Evolutionary conservation across 192 early-diverging fungal genomes (phyloP).

Genomic region (Umbelopsis sp.): DNA sequence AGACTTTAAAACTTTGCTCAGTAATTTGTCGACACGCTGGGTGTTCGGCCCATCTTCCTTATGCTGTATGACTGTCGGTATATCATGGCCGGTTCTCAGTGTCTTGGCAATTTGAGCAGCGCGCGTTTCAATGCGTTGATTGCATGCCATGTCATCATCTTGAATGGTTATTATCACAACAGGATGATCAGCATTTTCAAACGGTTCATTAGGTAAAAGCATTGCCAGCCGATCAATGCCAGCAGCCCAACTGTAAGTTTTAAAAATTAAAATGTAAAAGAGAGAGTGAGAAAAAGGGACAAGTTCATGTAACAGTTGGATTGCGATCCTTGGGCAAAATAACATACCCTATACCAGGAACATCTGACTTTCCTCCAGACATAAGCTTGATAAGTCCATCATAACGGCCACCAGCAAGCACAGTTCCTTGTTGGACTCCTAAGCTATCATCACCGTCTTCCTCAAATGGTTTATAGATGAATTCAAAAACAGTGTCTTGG

Average conservation of each 20-base stretch:
- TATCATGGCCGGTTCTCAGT: neutral
- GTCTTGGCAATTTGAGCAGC: neutral
- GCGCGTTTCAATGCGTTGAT: neutral
- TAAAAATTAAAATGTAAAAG: neutral
- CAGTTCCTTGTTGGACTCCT: constrained; percentile 62
- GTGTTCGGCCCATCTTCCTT: neutral
- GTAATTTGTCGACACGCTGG: constrained; percentile 4
- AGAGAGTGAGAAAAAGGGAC: neutral
- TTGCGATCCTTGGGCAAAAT: neutral
- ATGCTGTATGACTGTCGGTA: constrained; percentile 16
- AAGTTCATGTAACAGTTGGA: neutral
- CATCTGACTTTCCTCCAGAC: constrained; percentile 48
- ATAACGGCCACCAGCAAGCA: constrained; percentile 70
- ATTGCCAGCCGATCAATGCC: constrained; percentile 64
- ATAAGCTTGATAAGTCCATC: constrained; percentile 59
- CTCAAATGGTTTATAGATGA: constrained; percentile 38
- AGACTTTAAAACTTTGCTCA: neutral
- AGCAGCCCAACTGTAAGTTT: constrained; percentile 57
- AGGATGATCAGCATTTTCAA: neutral
- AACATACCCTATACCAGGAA: constrained; percentile 55
- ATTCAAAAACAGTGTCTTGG: constrained; percentile 71
- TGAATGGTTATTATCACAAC: constrained; percentile 4
- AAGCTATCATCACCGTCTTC: constrained; percentile 32
- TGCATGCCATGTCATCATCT: neutral
- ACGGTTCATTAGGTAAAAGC: constrained; percentile 11